Base-by-base conservation (phyloP, 73 alveolate species). In the Paramecium biaurelia region DNA sequence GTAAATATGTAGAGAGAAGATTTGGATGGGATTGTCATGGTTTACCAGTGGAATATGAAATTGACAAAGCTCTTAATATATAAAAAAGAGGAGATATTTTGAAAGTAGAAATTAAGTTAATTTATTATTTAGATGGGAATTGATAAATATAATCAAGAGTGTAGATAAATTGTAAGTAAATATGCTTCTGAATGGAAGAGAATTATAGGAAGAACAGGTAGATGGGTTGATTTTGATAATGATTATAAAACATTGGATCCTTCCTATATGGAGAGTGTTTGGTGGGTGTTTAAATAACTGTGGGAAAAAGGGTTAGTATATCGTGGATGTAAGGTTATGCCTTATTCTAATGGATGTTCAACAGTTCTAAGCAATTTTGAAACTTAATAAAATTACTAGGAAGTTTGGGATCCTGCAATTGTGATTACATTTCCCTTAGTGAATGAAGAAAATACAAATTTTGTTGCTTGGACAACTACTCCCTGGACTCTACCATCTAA, bases 1-100 rank as follows among this genome's bases (percentile, higher is more conserved):
- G 99, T 15, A 93, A 96, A 94, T 96, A 98, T 85, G 99, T 97
- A 30, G 98, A 96, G 86, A 96, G 99, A 92, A 94, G 99, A 93
- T 99, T 99, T 76, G 99, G 99, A 30, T 99, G 99, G 99, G 99
- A 99, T 88, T 98, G 99, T 95, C 99, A 99, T 93, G 99, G 99
- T 20, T 99, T 99, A 45, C 99, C 99, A 5, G 98, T 99, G 58
- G 99, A 99, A 95, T 93, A 97, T 84, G 98, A 97, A 92, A 99
- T 99, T 90, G 99, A 99, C 92, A 96, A 99, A 94, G 85, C 89
- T 74, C 94, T 97, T 85, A 93, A 93, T 58, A 96, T 99, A 87
- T 95, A 95, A 86, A 89, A 97, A 32, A 97, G 97, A 94, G 93
- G 92, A 14, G 99, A 99, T 57, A 97, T 98, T 85, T 95, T 95